Base-by-base conservation (phyloP, 2,329 filamentous ascomycete genomes). In the Blastomyces parvus region DNA sequence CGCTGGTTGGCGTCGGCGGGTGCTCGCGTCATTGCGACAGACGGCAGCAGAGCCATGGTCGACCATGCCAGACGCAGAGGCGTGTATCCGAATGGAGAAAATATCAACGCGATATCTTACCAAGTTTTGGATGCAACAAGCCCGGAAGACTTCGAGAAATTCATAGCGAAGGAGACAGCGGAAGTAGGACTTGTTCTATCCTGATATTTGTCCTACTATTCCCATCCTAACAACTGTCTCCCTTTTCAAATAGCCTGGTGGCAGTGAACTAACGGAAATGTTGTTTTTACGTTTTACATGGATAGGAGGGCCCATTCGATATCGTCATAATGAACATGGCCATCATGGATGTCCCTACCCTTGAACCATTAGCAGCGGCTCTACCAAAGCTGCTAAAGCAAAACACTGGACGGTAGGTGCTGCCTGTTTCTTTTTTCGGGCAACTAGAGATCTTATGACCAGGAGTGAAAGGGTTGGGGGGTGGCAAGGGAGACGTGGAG, bases 271-370 rank as follows among this genome's bases (percentile, higher is more conserved):
- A n/a, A 48, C 27, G 13, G 40, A 36, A 33, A 36, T 60, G 64
- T 46, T 40, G 63, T 66, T 55, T 30, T 63, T 13, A 63, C 52
- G 44, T 56, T 62, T 42, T 59, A 9, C 27, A 52, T 59, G 48
- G 38, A 7, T 66, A 76, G 73, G 53, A 63, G 60, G 68, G 64
- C 13, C 63, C 66, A 44, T 82, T 80, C 65, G 78, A 81, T 62
- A 70, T 80, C 22, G 70, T 81, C 27, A 72, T 77, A 22, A 78
- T 80, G 65, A 82, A 81, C 68, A 81, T 81, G 76, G 80, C 79
- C 9, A 70, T 81, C 53, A 81, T 81, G 77, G 81, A 82, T 62
- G 72, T 82, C 3, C 70, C 77, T 25, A 74, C 73, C 8, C 68
- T 82, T 5, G 74, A 76, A 11, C 76, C 78, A 1, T 69, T 82